Conservation (phyloP, 108 stramenopile genomes). For the Pelagomonas calceolata region DNA sequence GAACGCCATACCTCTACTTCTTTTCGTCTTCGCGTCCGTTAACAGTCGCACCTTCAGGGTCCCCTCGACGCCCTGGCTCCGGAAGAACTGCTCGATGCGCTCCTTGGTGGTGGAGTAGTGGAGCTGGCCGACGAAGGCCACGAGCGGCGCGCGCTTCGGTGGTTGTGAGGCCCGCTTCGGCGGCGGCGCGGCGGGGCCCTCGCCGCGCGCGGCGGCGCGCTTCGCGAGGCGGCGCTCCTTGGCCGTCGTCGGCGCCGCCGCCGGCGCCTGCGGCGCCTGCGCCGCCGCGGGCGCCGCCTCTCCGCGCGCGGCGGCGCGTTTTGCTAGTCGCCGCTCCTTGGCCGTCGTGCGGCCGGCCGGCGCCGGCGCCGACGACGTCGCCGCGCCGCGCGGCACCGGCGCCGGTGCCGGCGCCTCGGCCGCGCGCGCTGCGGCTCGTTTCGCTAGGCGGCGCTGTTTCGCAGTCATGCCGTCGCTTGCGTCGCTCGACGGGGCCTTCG, state of each 20-base stretch:
- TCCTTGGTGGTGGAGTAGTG: not conserved
- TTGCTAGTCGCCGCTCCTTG: not conserved
- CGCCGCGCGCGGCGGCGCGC: not conserved
- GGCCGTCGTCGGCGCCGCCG: not conserved
- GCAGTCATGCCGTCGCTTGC: no score
- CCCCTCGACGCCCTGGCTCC: not conserved
- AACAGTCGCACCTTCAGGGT: not conserved
- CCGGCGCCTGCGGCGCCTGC: no score
- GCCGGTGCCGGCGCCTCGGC: no score
- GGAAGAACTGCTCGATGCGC: not conserved
- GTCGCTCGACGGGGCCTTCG: no score
- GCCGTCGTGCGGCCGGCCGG: not conserved
- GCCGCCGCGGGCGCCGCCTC: not conserved
- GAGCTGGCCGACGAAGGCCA: not conserved
- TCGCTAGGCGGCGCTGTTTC: no score
- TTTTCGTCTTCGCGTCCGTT: not conserved
- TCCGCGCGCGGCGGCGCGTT: not conserved
- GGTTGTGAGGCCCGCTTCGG: not conserved
- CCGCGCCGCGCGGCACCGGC: no score
- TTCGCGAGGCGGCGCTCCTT: not conserved
- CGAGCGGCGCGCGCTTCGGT: not conserved
- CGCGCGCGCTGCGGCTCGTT: no score
- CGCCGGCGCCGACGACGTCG: no score
- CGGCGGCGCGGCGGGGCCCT: not conserved
- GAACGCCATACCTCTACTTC: not conserved